A percentile compares a stretch with the other conserved stretches of the same genome.
Conservation (phyloP, 306 rosid genomes). For the Quercus wislizeni region DNA sequence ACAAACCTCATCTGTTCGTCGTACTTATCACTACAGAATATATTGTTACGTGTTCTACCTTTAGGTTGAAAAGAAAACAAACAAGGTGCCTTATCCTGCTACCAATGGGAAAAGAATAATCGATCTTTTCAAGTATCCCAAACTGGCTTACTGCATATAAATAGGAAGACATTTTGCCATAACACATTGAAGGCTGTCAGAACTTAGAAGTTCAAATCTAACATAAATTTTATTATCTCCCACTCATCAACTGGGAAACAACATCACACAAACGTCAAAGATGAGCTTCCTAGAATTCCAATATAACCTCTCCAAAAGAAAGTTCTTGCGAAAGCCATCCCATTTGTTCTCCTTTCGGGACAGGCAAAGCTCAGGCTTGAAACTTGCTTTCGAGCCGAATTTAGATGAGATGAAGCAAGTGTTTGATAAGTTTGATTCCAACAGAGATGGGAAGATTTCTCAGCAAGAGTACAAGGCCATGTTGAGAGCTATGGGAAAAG, state of each 20-base stretch:
- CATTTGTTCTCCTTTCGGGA: slow-evolving; percentile 43
- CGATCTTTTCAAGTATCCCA: background rate
- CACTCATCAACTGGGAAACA: slow-evolving; percentile 15
- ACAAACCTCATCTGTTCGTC: slow-evolving; percentile 8
- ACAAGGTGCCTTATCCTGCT: background rate
- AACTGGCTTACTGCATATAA: slow-evolving; percentile 12
- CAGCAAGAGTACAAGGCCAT: slow-evolving; percentile 64
- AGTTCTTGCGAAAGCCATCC: slow-evolving; percentile 57
- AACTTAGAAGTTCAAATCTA: background rate
- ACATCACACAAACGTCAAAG: slow-evolving; percentile 35
- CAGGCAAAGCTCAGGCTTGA: slow-evolving; percentile 52
- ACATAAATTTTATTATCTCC: background rate
- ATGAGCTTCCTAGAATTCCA: slow-evolving; percentile 76
- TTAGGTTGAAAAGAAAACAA: slow-evolving; percentile 43
- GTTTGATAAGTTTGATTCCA: slow-evolving; percentile 68
- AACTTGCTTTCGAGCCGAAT: slow-evolving; percentile 48
- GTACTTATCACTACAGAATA: slow-evolving; percentile 29
- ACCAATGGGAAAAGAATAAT: slow-evolving; percentile 1
- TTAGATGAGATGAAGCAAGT: slow-evolving; percentile 70
- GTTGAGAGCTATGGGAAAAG: slow-evolving; percentile 61
- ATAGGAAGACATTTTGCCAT: background rate
- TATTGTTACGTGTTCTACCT: slow-evolving; percentile 32
- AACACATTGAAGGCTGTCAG: background rate
- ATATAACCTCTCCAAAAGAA: slow-evolving; percentile 58
- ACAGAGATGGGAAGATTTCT: slow-evolving; percentile 76